Evolutionary conservation across 108 stramenopile genomes (phyloP).

Genomic region (Pseudonitzschia delicatissima): DNA sequence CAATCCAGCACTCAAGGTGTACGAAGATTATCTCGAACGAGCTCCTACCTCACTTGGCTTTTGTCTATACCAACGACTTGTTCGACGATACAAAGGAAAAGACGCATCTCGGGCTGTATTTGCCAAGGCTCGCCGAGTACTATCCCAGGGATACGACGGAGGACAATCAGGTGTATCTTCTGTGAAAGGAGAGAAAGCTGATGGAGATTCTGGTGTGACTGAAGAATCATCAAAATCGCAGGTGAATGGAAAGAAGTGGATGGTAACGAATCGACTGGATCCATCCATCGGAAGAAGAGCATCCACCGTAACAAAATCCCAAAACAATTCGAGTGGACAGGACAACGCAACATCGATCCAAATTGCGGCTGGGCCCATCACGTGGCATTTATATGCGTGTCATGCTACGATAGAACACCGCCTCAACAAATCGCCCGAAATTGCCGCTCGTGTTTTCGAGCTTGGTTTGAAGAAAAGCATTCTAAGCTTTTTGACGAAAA

Average conservation of each 20-base stretch:
- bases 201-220: constrained; percentile 1
- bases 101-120: constrained; percentile 71
- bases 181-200: neutral
- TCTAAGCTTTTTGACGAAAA: constrained; percentile 68
- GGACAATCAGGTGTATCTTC: constrained; percentile 2
- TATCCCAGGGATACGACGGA: constrained; percentile 23
- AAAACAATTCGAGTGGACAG: neutral
- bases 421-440: constrained; percentile 62
- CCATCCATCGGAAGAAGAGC: constrained; percentile 29
- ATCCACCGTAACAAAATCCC: neutral
- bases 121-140: constrained; percentile 62
- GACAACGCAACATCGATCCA: constrained; percentile 1
- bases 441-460: constrained; percentile 85
- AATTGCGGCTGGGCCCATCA: constrained; percentile 51
- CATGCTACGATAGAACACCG: constrained; percentile 85
- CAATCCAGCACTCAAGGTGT: constrained; percentile 41
- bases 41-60: constrained; percentile 73
- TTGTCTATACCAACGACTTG: constrained; percentile 71
- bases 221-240: constrained; percentile 29
- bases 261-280: constrained; percentile 79
- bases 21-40: constrained; percentile 59
- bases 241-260: constrained; percentile 36
- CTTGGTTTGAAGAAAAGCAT: constrained; percentile 77
- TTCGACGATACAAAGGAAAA: constrained; percentile 71
- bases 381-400: constrained; percentile 80